Base-by-base conservation (phyloP, 306 rosid species). In the Vigna angularis region DNA sequence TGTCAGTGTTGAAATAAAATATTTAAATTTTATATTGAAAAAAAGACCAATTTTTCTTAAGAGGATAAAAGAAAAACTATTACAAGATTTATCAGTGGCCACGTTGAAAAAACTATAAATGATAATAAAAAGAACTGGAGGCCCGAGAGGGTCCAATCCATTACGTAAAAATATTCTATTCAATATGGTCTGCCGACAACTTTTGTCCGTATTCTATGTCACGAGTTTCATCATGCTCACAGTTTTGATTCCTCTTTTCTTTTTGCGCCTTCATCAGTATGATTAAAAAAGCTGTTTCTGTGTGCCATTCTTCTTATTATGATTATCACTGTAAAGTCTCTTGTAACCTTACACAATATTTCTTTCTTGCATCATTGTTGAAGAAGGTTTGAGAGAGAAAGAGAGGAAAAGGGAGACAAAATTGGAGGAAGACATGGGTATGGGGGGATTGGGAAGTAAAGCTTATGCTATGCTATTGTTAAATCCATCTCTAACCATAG, bases 401-500 rank as follows among this genome's bases (percentile, higher is more conserved):
- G 38, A 70, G 34, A 5, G 56, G 65, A 58, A 78, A 50, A 62
- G 57, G 57, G 77, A 62, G 73, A 14, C 48, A 79, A 51, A 63
- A n/a, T 79, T 50, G 70, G 48, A 30, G 66, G 77, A 79, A 71
- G 72, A 20, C 28, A 56, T 44, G 61, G 83, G 57, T 73, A 71
- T 79, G 83, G 56, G 72, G 47, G 66, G 53, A 64, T 79, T 70
- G 72, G 83, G 48, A 79, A 71, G 72, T 71, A 48, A 74, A 0
- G 12, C 5, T 15, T 34, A 16, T 16, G 22, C 4, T 61, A 28
- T 1, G 3, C 12, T 40, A 9, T 9, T 8, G 11, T 9, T 40
- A 9, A 40, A 40, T 40, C 11, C 3, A 40, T 40, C 11, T 2
- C 11, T 11, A 44, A 2, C 3, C 34, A 30, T 3, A 30, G 49